Evolutionary conservation across 257 asterid genomes (phyloP).

Genomic region (Parsonsia alboflavescens): DNA sequence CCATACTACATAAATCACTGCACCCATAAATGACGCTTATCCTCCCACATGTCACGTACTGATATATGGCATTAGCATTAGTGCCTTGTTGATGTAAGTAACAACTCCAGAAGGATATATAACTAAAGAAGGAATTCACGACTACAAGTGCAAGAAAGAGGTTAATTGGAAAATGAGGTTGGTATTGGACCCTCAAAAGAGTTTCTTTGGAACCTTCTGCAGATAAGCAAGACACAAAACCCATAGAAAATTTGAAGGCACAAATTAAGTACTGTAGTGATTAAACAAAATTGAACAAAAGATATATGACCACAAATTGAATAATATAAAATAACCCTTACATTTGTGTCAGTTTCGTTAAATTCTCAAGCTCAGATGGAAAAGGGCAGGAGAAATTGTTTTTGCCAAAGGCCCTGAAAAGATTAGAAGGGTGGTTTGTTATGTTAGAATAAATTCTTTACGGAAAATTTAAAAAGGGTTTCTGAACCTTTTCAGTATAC

Average conservation of each 20-base stretch:
- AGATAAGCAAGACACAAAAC: conserved; percentile 6
- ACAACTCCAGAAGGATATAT: conserved; percentile 3
- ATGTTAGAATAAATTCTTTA: too few relatives aligned
- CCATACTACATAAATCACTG: too few relatives aligned
- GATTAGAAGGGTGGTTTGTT: not conserved
- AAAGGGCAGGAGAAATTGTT: conserved; percentile 79
- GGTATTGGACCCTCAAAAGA: conserved; percentile 77
- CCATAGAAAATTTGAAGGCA: not conserved
- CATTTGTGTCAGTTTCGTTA: conserved; percentile 48
- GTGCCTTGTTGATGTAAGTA: not conserved
- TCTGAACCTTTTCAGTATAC: too few relatives aligned
- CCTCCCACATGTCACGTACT: conserved; percentile 46
- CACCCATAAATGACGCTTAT: too few relatives aligned
- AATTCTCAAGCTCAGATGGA: conserved; percentile 62
- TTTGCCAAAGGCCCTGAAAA: conserved; percentile 40
- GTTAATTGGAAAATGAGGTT: conserved; percentile 52
- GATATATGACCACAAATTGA: too few relatives aligned
- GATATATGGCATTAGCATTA: conserved; percentile 20
- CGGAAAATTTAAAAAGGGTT: too few relatives aligned
- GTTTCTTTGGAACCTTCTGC: conserved; percentile 79
- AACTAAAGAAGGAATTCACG: conserved; percentile 24
- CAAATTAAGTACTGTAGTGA: too few relatives aligned
- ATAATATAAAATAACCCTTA: conserved; percentile 22
- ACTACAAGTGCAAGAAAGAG: conserved; percentile 58
- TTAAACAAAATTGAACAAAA: too few relatives aligned